Evolutionary conservation across 192 early-diverging fungal genomes (phyloP), one percentile per base, ranked within the genome.

Genomic region (Backusella parvicylindrica): DNA sequence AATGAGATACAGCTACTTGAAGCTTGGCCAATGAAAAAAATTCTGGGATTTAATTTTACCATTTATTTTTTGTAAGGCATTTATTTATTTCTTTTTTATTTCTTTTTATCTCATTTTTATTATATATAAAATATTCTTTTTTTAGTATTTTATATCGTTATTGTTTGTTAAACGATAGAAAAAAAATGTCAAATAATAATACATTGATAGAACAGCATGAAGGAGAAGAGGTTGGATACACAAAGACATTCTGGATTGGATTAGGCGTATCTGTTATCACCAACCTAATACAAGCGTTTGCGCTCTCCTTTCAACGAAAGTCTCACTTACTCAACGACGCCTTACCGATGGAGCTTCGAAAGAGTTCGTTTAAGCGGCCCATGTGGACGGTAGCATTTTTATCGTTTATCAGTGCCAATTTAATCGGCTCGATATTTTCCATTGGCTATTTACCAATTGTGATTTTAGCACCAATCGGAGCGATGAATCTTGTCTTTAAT

Each of bases 381-480:
- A 81, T 92, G 50, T 94, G 93, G 93, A 87, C 88, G 70, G 69
- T 83, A 12, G 91, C 90, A 9, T 85, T 93, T 75, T 84, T 80
- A 18, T 86, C 90, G 21, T 92, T 91, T 63, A 81, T 94, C 66
- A 72, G 88, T 37, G 89, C 91, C 47, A 92, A 91, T 47, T 86
- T 91, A 3, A 89, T 88, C 21, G 91, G 91, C 53, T 90, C 92
- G 0, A 81, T 88, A 8, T 88, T 94, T 43, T 88, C 93, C 0
- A 89, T 94, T 64, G 92, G 91, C 70, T 89, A 92, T 66, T 84
- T 94, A 13, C 93, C 93, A 1, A 90, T 94, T 7, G 89, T 92
- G 74, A 92, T 93, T 64, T 81, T 92, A 13, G 93, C 93, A 18
- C 93, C 93, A 2, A 78, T 94, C 70, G 91, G 91, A 1, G 91